Percentiles rank a stretch among this genome's conserved stretches.
Conservation (phyloP, 108 stramenopile species). For the Stephanodiscus minutulus region DNA sequence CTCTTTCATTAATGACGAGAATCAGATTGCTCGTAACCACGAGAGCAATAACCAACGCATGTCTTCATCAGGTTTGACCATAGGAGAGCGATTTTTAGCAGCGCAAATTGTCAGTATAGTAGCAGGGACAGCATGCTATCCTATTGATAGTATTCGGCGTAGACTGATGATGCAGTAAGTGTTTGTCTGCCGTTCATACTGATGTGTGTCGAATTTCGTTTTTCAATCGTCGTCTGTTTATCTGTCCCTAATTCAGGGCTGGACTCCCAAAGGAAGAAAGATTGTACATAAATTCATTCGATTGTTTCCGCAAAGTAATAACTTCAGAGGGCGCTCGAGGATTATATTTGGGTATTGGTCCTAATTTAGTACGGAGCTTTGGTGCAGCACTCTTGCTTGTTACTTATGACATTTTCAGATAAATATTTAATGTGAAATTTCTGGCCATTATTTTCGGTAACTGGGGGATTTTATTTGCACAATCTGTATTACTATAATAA, state of each 20-base stretch:
- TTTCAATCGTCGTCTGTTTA: neutral
- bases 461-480: neutral
- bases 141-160: constrained; percentile 97
- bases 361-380: constrained; percentile 79
- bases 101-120: constrained; percentile 90
- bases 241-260: constrained; percentile 28
- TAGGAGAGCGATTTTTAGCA: constrained; percentile 77
- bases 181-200: neutral
- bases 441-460: no score
- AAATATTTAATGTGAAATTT: constrained; percentile 19
- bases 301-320: constrained; percentile 67
- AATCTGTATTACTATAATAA: no score
- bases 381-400: constrained; percentile 84
- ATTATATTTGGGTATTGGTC: constrained; percentile 81
- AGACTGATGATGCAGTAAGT: constrained; percentile 94
- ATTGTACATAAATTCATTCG: constrained; percentile 60
- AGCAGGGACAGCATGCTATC: constrained; percentile 95
- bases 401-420: constrained; percentile 70
- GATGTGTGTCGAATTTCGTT: neutral
- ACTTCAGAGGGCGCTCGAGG: constrained; percentile 69
- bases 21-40: constrained; percentile 6
- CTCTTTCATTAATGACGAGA: constrained; percentile 1
- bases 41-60: constrained; percentile 7
- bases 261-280: constrained; percentile 53
- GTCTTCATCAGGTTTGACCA: constrained; percentile 39